Evolutionary conservation across 768 basidiomycete species (phyloP).

Genomic region (Leccinum barrowsii): DNA sequence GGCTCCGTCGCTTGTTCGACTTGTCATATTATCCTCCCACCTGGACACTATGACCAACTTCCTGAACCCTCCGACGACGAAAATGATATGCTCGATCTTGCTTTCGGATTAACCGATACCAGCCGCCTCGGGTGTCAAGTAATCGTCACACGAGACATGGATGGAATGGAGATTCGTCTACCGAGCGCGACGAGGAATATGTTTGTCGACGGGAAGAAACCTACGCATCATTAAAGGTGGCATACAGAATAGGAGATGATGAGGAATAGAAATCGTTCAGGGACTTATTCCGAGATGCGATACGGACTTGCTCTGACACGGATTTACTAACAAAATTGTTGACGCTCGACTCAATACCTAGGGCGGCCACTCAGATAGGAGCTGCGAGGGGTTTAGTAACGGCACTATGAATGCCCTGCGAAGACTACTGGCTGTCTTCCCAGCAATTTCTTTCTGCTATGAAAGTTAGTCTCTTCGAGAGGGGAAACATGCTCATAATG

Average conservation of each 20-base stretch:
- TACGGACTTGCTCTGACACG: not conserved
- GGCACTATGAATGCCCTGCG: not conserved
- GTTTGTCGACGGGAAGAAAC: constrained; percentile 83
- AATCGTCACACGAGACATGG: constrained; percentile 72
- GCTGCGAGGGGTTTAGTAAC: not conserved
- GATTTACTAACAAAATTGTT: not conserved
- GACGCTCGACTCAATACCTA: not conserved
- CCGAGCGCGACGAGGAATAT: constrained; percentile 95
- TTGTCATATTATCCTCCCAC: constrained; percentile 76
- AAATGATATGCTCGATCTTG: constrained; percentile 98
- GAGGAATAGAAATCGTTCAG: not conserved
- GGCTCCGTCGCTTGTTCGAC: constrained; percentile 96
- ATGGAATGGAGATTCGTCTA: constrained; percentile 80
- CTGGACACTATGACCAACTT: constrained; percentile 73
- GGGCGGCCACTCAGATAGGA: not conserved
- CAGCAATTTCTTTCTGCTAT: not conserved
- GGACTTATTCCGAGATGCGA: not conserved
- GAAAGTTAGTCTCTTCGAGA: not conserved
- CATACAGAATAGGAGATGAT: not conserved
- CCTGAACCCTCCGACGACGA: constrained; percentile 97
- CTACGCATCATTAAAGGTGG: constrained; percentile 41
- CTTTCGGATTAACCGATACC: constrained; percentile 94
- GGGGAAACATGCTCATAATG: not conserved
- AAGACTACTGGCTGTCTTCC: not conserved
- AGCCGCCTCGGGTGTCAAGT: constrained; percentile 80